Base-by-base conservation (phyloP, 768 basidiomycete species). In the Psilocybe subaeruginosa region DNA sequence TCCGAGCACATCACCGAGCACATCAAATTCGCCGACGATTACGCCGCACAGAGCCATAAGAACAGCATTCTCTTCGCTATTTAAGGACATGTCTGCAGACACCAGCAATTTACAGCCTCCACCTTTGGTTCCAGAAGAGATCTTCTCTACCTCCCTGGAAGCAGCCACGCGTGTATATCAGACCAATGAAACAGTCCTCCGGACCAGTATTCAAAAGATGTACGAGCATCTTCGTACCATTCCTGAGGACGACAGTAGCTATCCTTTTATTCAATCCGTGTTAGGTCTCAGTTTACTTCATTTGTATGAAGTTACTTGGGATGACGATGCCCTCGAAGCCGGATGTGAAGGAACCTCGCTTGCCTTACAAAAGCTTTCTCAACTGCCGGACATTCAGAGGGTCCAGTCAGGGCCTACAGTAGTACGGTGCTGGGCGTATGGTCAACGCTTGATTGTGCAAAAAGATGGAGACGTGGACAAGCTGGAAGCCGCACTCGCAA, bases 401-500 rank as follows among this genome's bases (percentile, higher is more conserved):
- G 4, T 27, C 5, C 19, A 16, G 47, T 23, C 30, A 14, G 47
- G 33, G 3, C 35, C 56, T 4, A 58, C 35, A 35, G 5, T 58
- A 16, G 12, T 49, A n/a, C 46, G 47, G 14, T 23, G 47, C 27
- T 58, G 47, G 47, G 56, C 56, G 7, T 50, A 58, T 33, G 56
- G 56, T 14, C 47, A 50, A 30, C 46, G 56, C 8, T 37, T 50
- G 30, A 30, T 58, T 4, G 56, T 50, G 3, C 56, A 58, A 27
- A 47, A 47, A 50, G 31, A 49, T 48, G 56, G 56, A 37, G 56
- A 58, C 23, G 19, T 58, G 9, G 30, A 17, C 9, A 58, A 58
- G 27, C 19, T 58, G 16, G 14, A 33, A 12, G n/a, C 56, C 12
- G 48, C 56, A 7, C 14, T 50, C 2, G 14, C 30, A 2, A 35